phyloP scores from a whole-genome alignment of 2,329 filamentous ascomycete genomes.

The Aspergillus intermedius region DNA sequence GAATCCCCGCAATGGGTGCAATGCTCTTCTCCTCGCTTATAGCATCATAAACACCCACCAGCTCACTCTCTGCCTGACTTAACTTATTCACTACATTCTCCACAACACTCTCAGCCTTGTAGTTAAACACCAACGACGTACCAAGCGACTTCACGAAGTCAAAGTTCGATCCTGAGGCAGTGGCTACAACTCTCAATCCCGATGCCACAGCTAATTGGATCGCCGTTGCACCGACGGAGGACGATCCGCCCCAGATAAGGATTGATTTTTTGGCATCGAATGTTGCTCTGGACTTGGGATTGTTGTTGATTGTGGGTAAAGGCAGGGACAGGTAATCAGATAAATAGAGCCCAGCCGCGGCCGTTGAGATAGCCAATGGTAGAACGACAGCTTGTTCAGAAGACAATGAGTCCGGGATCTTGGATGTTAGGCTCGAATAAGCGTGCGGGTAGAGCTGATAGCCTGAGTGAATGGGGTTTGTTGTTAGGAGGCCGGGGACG shows the following conservation, averaged over 20 bases:
- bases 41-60: conserved; percentile 9
- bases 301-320: conserved; percentile 9
- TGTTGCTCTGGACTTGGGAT: conserved; percentile 1
- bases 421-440: conserved; percentile 7
- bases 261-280: conserved; percentile 10
- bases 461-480: conserved; percentile 3
- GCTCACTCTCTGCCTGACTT: background rate
- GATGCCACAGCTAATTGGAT: conserved; percentile 39
- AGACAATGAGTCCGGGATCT: conserved; percentile 22
- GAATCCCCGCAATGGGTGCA: conserved; percentile 17
- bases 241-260: conserved; percentile 49
- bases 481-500: background rate
- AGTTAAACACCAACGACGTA: conserved; percentile 41
- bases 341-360: conserved; percentile 26
- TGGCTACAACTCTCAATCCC: conserved; percentile 37
- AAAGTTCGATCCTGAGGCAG: conserved; percentile 39
- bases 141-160: conserved; percentile 40
- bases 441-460: conserved; percentile 25
- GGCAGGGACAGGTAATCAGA: conserved; percentile 13
- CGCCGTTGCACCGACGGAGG: conserved; percentile 40
- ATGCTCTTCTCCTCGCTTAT: conserved; percentile 21
- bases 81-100: conserved; percentile 10
- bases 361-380: conserved; percentile 29
- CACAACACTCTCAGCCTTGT: conserved; percentile 20
- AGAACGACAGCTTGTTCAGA: conserved; percentile 28